These are phyloP conservation scores for Tetracladium maxilliforme DNA, from an alignment of 2,329 filamentous ascomycete genomes.

Conservation along the genomic window DNA sequence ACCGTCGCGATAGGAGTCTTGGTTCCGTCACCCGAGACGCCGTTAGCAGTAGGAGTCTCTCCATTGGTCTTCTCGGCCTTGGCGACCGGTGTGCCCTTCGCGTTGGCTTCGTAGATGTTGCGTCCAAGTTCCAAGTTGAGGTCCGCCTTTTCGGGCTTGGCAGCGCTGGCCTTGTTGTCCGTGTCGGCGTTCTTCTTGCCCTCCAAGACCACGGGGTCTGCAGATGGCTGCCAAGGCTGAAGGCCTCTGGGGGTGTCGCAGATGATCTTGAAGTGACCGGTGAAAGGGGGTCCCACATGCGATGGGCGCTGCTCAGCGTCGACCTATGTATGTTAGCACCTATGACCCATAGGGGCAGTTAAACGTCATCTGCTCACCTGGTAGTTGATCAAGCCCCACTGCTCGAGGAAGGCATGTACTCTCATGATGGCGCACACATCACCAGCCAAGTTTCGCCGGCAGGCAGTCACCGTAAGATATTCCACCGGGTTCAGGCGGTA, in stretches of 20 bases:
- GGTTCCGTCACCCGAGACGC: slow-evolving; percentile 28
- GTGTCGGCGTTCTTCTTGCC: slow-evolving; percentile 38
- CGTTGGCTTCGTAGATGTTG: slow-evolving; percentile 88
- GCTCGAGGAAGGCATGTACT: slow-evolving; percentile 92
- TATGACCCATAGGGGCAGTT: slow-evolving; percentile 3
- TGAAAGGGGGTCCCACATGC: slow-evolving; percentile 91
- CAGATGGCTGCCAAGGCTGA: slow-evolving; percentile 86
- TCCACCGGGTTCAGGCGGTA: slow-evolving; percentile 92
- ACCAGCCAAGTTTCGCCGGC: slow-evolving; percentile 83
- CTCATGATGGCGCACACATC: slow-evolving; percentile 99
- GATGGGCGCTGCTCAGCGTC: slow-evolving; percentile 91
- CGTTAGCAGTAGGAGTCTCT: slow-evolving; percentile 54
- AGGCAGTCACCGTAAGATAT: slow-evolving; percentile 94
- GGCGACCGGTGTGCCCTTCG: slow-evolving; percentile 58
- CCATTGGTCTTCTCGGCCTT: slow-evolving; percentile 61
- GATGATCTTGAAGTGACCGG: slow-evolving; percentile 90
- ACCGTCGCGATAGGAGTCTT: slow-evolving; percentile 55
- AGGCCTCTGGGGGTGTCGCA: slow-evolving; percentile 91
- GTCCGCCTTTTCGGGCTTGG: slow-evolving; percentile 49
- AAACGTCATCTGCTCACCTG: slow-evolving; percentile 44
- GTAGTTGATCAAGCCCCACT: slow-evolving; percentile 98
- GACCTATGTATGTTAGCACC: slow-evolving; percentile 50
- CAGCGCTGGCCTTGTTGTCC: slow-evolving; percentile 40
- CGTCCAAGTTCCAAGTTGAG: slow-evolving; percentile 85
- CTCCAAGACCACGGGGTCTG: slow-evolving; percentile 52